These are phyloP conservation scores for Eucalyptus curtisii DNA, from an alignment of 345 rosid species.

Conservation along the genomic window DNA sequence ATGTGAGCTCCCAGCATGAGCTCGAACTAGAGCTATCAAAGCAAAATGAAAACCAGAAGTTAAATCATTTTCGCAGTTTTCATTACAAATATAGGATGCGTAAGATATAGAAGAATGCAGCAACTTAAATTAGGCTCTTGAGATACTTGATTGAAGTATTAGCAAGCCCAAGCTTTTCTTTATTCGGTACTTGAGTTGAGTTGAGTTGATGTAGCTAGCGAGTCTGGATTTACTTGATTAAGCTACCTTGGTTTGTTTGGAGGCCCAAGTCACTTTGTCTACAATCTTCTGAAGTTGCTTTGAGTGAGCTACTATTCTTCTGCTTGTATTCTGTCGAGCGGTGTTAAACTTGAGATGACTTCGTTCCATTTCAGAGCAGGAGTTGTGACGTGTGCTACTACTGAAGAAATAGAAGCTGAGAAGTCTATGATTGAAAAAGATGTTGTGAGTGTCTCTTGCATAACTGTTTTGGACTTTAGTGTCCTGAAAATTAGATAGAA, in stretches of 20 bases:
- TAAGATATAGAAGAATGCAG: background rate
- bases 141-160: background rate
- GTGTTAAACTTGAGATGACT: background rate
- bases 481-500: background rate
- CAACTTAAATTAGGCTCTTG: background rate
- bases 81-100: background rate
- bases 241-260: background rate
- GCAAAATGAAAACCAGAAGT: background rate
- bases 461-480: background rate
- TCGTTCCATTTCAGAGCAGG: constrained; percentile 20
- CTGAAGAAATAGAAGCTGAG: constrained; percentile 86
- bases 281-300: background rate
- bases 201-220: background rate
- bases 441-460: constrained; percentile 36
- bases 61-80: background rate
- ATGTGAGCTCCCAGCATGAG: background rate
- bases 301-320: background rate
- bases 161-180: background rate
- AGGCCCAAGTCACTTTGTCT: background rate
- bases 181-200: background rate
- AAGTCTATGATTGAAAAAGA: constrained; percentile 67
- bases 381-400: constrained; percentile 61
- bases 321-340: background rate
- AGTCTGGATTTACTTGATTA: background rate
- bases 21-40: background rate